Evolutionary conservation across 345 rosid species (phyloP), one percentile per base, ranked within the genome.

Genomic region (Capsella bursapastoris): DNA sequence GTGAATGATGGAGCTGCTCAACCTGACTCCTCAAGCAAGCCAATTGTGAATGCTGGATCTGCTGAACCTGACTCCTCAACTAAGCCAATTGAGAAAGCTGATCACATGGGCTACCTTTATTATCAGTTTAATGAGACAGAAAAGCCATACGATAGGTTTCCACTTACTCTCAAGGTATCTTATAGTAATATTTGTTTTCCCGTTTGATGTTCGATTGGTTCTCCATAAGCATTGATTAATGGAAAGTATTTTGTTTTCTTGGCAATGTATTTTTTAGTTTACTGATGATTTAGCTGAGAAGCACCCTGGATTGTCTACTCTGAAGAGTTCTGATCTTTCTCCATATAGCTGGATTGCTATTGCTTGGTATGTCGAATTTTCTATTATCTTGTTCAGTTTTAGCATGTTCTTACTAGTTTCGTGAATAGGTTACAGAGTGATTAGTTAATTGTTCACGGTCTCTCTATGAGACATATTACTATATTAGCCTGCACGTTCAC

Each of bases 321-420:
- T 75, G 16, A 59, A 35, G 5, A 75, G 68, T 13, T 48, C 68
- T 16, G 73, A 67, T 50, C 61, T 75, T 38, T 59, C 73, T 38
- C 73, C 45, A 8, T 22, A 59, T 51, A 75, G 68, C 68, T 75
- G 78, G 78, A 13, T 67, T 43, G 50, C 73, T 12, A 22, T 75
- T 12, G 48, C 68, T n/a, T 75, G 79, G 79, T 75, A 40, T 51
- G 68, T 29, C 18, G 8, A 58, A 13, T 40, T 49, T 32, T 14
- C 41, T 11, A 27, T 15, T 11, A 53, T 34, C 48, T 5, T 45
- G 14, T 71, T 71, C 61, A 49, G 63, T 31, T 72, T 64, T 41
- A 53, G 44, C 47, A 14, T 15, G 3, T 55, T 68, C 27, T 55
- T 55, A n/a, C 25, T 52, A 41, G n/a, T 6, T 13, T 52, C 7